Conservation (phyloP, 2,329 filamentous ascomycete genomes). For the Penicillium olsonii region DNA sequence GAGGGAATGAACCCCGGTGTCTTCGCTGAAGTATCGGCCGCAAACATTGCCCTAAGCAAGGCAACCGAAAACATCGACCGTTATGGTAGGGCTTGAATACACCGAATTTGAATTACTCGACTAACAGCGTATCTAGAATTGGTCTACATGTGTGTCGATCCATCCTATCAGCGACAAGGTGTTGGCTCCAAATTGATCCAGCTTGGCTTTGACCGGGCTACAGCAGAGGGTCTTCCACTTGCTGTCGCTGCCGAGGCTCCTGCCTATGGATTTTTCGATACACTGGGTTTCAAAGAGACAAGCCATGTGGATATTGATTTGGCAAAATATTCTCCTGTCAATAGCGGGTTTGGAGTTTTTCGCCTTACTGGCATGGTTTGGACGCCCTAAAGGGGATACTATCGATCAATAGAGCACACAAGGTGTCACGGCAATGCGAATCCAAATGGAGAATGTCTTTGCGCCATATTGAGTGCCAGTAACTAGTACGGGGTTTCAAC, state of each 20-base stretch:
- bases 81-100: background rate
- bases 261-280: constrained; percentile 14
- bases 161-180: constrained; percentile 8
- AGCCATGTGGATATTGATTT: constrained; percentile 20
- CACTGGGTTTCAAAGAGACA: constrained; percentile 16
- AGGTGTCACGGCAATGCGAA: too few species aligned
- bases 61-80: background rate
- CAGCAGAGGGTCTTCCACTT: constrained; percentile 2
- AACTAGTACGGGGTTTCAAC: too few species aligned
- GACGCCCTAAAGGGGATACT: constrained; percentile 9
- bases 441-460: too few species aligned
- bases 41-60: background rate
- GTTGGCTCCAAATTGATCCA: constrained; percentile 12
- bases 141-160: constrained; percentile 15
- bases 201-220: constrained; percentile 5
- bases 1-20: background rate
- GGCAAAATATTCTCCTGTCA: constrained; percentile 12
- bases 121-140: constrained; percentile 8
- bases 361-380: constrained; percentile 18
- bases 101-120: background rate
- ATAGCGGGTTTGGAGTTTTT: constrained; percentile 21
- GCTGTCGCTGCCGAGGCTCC: constrained; percentile 14
- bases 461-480: too few species aligned
- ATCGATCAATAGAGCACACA: too few species aligned
- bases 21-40: background rate